Evolutionary conservation across 1,139 yeast genomes (phyloP), one percentile per base, ranked within the genome.

Genomic region (Wickerhamomyces sp.): DNA sequence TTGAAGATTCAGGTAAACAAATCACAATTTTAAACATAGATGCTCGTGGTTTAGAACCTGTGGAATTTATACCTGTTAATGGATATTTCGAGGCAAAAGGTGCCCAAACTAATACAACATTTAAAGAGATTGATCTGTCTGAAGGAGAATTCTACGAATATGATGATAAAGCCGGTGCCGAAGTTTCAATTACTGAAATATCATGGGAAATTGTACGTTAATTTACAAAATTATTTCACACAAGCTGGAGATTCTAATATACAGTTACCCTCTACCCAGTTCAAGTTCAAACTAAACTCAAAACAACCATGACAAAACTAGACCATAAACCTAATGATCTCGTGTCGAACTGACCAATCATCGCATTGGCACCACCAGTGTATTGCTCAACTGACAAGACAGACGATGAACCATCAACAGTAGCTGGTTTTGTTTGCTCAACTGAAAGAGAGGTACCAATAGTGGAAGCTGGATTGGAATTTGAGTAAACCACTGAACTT

Each of bases 71-170:
- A 18, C 84, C 95, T 28, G n/a, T n/a, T n/a, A 22, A 54, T 46
- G 91, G 95, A 1, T 64, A 62, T 33, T 85, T 87, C 55, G 62
- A 63, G 32, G 85, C 89, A 40, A 62, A 58, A 29, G 85, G 86
- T 4, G 62, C 58, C 8, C 78, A 73, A 14, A 59, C 75, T 3
- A 57, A 60, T 9, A 68, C 84, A 2, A 59, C 55, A 38, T 85
- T 84, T 49, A 56, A 55, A 11, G 87, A 80, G 16, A 72, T 87
- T n/a, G 87, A 81, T 39, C 60, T 87, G 34, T 73, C 70, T 28
- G 96, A 87, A 27, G 77, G 74, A 30, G 97, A 91, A 55, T 89
- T 96, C 94, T 91, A 80, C 56, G 98, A 91, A 52, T 93, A 89
- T 55, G 97, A 91, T 55, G 97, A 91, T 40, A 75, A 79, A 51